Conservation (phyloP, 2,329 filamentous ascomycete species). For the Beauveria pseudobassiana region DNA sequence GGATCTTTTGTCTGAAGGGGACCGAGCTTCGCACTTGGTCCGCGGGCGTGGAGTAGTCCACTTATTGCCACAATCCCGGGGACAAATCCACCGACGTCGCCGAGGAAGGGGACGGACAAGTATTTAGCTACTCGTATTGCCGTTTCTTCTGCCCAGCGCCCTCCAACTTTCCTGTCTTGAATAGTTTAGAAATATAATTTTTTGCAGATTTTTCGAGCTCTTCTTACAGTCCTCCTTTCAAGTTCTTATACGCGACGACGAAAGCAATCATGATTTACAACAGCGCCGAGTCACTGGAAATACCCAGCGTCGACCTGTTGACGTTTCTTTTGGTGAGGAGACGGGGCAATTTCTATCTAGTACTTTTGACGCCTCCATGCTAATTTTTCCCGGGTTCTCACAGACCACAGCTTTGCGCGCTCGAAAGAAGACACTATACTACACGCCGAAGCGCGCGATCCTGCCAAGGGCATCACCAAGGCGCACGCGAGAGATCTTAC, state of each 20-base stretch:
- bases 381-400: neutral
- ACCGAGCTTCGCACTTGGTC: neutral
- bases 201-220: too few species aligned
- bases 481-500: slow-evolving; percentile 39
- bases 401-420: slow-evolving; percentile 26
- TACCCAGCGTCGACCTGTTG: slow-evolving; percentile 35
- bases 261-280: slow-evolving; percentile 28
- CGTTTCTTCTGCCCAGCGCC: neutral
- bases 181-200: too few species aligned
- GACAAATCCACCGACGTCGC: neutral
- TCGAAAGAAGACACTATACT: slow-evolving; percentile 42
- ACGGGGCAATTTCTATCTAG: neutral
- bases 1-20: neutral
- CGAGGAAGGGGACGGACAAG: neutral
- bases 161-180: too few species aligned
- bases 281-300: slow-evolving; percentile 20
- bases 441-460: slow-evolving; percentile 50
- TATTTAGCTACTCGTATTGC: neutral
- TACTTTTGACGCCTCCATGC: neutral
- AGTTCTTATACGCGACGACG: neutral
- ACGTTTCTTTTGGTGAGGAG: slow-evolving; percentile 33
- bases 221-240: neutral
- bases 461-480: slow-evolving; percentile 46
- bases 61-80: neutral
- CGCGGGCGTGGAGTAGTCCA: neutral